A percentile compares a stretch with the other conserved stretches of the same genome.
These are phyloP conservation scores for Pichia deserticola DNA, from an alignment of 805 yeast species.

Conservation along the genomic window DNA sequence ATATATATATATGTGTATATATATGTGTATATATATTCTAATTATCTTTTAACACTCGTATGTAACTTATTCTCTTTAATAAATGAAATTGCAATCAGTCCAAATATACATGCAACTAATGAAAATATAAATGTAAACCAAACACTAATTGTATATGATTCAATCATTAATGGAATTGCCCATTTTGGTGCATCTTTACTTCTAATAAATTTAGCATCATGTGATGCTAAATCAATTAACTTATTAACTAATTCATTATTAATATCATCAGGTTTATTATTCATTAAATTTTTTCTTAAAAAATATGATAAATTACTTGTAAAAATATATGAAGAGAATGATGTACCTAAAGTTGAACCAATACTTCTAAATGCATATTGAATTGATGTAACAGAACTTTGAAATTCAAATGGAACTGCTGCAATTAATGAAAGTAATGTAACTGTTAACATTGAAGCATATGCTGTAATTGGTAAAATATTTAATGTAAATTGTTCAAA, in stretches of 20 bases:
- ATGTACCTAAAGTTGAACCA: constrained; percentile 59
- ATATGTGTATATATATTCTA: neutral
- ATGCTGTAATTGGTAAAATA: constrained; percentile 47
- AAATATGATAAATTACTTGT: constrained; percentile 33
- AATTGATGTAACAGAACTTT: constrained; percentile 60
- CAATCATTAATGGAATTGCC: constrained; percentile 39
- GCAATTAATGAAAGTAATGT: constrained; percentile 64
- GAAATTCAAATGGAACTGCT: constrained; percentile 59
- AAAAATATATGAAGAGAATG: constrained; percentile 59
- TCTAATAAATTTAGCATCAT: constrained; percentile 47
- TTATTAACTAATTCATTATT: constrained; percentile 30
- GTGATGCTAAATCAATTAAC: constrained; percentile 47
- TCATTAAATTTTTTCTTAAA: constrained; percentile 26
- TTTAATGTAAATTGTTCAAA: constrained; percentile 39
- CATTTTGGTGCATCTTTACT: constrained; percentile 42
- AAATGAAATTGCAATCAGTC: constrained; percentile 35
- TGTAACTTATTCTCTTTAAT: constrained; percentile 56
- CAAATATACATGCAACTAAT: constrained; percentile 32
- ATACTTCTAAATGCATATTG: constrained; percentile 61
- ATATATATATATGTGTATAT: no score
- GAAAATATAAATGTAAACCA: constrained; percentile 46
- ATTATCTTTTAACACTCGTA: constrained; percentile 37
- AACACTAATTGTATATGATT: constrained; percentile 45
- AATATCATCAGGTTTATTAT: constrained; percentile 30
- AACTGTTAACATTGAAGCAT: constrained; percentile 53